Evolutionary conservation across 345 rosid genomes (phyloP).

Genomic region (Anacardium occidentale): DNA sequence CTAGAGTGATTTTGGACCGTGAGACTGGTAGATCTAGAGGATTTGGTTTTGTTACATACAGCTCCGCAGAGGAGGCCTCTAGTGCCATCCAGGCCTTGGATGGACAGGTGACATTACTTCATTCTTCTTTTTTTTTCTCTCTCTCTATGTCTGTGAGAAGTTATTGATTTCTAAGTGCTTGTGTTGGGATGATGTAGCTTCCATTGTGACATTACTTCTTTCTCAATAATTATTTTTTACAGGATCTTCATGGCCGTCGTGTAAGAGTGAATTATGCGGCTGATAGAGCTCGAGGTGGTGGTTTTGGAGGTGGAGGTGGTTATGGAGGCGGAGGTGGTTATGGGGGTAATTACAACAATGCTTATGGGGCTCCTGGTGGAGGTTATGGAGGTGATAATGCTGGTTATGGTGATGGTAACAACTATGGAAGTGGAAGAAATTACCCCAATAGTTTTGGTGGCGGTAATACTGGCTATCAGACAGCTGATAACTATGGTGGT

Average conservation of each 20-base stretch:
- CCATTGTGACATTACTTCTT: background rate
- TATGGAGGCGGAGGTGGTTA: slow-evolving; percentile 35
- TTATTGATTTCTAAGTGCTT: background rate
- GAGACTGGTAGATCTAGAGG: slow-evolving; percentile 94
- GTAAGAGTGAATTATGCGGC: slow-evolving; percentile 79
- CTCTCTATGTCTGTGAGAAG: background rate
- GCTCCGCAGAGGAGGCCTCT: slow-evolving; percentile 70
- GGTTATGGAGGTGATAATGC: slow-evolving; percentile 15
- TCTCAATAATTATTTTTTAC: background rate
- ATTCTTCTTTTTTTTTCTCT: background rate
- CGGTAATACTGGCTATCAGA: slow-evolving; percentile 33
- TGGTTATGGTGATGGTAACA: slow-evolving; percentile 19
- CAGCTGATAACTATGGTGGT: slow-evolving; percentile 21
- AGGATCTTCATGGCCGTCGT: slow-evolving; percentile 80
- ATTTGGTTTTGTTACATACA: slow-evolving; percentile 78
- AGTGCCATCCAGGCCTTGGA: slow-evolving; percentile 92
- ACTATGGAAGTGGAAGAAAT: slow-evolving; percentile 21
- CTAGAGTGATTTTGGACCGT: slow-evolving; percentile 82
- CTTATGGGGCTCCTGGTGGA: background rate
- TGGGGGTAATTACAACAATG: slow-evolving; percentile 10
- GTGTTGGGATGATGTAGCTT: background rate
- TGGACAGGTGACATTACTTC: slow-evolving; percentile 65
- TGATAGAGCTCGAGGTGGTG: slow-evolving; percentile 60
- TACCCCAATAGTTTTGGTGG: slow-evolving; percentile 31
- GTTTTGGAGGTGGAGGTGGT: slow-evolving; percentile 42